Evolutionary conservation across 2,329 filamentous ascomycete species (phyloP), one percentile per base, ranked within the genome.

Genomic region (Neobulgaria alba): DNA sequence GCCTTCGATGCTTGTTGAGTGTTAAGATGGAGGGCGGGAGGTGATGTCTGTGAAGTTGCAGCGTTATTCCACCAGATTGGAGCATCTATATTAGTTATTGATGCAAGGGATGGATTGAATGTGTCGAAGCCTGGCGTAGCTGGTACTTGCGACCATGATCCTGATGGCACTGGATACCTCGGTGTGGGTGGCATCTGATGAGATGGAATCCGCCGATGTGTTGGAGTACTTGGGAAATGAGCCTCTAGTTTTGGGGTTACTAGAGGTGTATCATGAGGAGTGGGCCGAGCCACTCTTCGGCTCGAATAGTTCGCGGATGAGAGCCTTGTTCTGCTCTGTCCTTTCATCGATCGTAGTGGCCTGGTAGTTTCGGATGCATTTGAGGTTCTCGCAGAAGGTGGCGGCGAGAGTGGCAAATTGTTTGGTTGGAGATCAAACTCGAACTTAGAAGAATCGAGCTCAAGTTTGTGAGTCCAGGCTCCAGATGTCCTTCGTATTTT

Each of bases 401-500:
- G 66, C 31, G 68, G 64, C 16, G 69, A 69, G 10, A 67, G 53
- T 43, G 67, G 62, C 9, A 64, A 53, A 30, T 57, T 54, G 41
- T 65, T 61, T 41, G 67, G 60, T 12, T 67, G 61, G 47, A 64
- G 57, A 35, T 69, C 66, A 32, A 75, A 58, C 45, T 64, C 64
- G 53, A 74, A 73, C 45, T 69, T 68, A 4, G 51, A 21, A 14
- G 47, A 37, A 29, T 55, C 48, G 8, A 44, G 35, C 43, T 74
- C 67, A 33, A 75, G 63, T 43, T 71, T 68, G 49, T 72, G 67
- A 29, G 66, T 63, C 73, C 75, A 78, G 34, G 60, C 53, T 36
- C 67, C 57, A 57, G 64, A 53, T 63, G 57, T 59, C 65, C 59
- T 63, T 33, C 54, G 54, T 48, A 60, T 61, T 49, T 50, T 52